A percentile compares a stretch with the other conserved stretches of the same genome.
Conservation (phyloP, 352 stramenopile genomes). For the Blastocystis sp. region DNA sequence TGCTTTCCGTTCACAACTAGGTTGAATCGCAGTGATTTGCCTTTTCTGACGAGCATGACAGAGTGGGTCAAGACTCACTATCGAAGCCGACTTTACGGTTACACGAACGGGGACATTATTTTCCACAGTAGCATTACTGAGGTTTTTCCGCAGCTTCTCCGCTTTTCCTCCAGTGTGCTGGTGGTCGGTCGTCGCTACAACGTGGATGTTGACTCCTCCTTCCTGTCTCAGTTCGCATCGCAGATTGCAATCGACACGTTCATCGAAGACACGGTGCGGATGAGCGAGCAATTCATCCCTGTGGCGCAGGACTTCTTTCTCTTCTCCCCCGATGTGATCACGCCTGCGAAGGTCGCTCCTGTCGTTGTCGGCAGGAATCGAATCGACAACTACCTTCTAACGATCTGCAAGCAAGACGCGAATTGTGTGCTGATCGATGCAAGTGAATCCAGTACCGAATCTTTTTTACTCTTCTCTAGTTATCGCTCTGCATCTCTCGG, state of each 20-base stretch:
- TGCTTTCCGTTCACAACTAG: background rate
- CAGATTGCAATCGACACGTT: background rate
- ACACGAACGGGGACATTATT: background rate
- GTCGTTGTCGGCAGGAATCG: background rate
- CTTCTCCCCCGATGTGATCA: background rate
- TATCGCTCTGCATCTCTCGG: background rate
- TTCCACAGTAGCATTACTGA: background rate
- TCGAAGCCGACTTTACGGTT: background rate
- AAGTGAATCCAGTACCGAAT: background rate
- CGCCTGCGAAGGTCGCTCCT: background rate
- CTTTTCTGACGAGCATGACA: background rate
- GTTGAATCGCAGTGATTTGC: background rate
- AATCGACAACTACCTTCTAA: constrained; percentile 1
- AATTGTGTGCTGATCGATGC: background rate
- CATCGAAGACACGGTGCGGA: background rate
- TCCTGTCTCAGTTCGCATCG: background rate
- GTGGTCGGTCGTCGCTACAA: background rate
- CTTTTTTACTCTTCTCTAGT: background rate
- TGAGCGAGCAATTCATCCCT: background rate
- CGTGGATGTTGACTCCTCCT: background rate
- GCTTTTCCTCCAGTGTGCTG: background rate
- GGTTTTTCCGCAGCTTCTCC: background rate
- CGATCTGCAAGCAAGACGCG: background rate
- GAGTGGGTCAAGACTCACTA: background rate
- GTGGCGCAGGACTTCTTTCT: constrained; percentile 7